Evolutionary conservation across 495 filamentous ascomycete species (phyloP).

Genomic region (Daldinia caldariorum): DNA sequence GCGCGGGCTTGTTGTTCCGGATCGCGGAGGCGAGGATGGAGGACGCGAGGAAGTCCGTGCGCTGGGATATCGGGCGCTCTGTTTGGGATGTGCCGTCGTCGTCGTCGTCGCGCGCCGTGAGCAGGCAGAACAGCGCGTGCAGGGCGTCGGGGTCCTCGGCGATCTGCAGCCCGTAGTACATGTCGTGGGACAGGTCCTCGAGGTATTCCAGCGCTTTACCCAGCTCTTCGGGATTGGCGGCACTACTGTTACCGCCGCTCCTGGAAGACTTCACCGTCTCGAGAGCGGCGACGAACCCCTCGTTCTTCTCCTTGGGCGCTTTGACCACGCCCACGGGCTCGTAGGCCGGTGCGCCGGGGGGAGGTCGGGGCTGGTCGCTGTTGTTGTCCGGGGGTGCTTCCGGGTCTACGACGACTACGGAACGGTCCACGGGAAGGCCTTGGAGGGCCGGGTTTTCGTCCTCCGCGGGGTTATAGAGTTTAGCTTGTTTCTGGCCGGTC

Average conservation of each 20-base stretch:
- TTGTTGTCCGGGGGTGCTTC: constrained; percentile 45
- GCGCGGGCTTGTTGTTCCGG: constrained; percentile 72
- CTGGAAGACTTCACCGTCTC: constrained; percentile 52
- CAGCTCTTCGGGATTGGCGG: constrained; percentile 31
- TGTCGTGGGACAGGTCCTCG: constrained; percentile 68
- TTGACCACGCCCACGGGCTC: constrained; percentile 62
- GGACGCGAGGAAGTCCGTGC: constrained; percentile 59
- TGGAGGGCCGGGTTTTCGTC: constrained; percentile 50
- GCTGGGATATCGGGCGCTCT: constrained; percentile 25
- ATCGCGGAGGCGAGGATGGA: constrained; percentile 63
- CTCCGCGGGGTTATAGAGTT: constrained; percentile 64
- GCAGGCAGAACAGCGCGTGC: constrained; percentile 56
- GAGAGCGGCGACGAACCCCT: constrained; percentile 57
- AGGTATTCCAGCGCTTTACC: constrained; percentile 61
- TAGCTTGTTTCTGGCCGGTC: constrained; percentile 70
- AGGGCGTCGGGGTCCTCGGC: constrained; percentile 59
- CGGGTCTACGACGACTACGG: constrained; percentile 58
- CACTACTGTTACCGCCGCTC: neutral
- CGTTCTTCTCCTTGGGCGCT: constrained; percentile 52
- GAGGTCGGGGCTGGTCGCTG: constrained; percentile 35
- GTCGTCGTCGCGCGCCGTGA: constrained; percentile 37
- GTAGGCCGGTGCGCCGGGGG: constrained; percentile 57
- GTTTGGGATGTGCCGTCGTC: constrained; percentile 1
- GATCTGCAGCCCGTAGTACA: constrained; percentile 75
- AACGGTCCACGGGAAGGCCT: constrained; percentile 58